Base-by-base conservation (phyloP, 495 filamentous ascomycete species). In the Trichoderma virens region DNA sequence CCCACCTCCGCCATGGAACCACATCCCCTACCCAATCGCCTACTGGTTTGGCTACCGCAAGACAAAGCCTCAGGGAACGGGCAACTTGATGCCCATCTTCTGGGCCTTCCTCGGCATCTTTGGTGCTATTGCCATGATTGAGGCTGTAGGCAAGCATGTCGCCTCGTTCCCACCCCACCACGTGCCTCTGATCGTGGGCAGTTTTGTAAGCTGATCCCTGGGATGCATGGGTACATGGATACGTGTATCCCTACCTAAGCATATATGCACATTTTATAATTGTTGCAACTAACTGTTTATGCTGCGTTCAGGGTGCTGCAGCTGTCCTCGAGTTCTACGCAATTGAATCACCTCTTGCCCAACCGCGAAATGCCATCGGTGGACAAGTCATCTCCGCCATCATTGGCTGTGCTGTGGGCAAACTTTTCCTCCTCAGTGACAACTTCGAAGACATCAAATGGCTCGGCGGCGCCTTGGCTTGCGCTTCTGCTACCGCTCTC, bases 321-420 rank as follows among this genome's bases (percentile, higher is more conserved):
- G 86, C 87, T 18, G 83, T 90, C n/a, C 78, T 91, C 63, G 76
- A 88, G 68, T 90, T 86, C 73, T 79, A 82, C 34, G 77, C 81
- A 39, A 85, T 92, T 67, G 80, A 86, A 14, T 90, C 88, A 0
- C 90, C 90, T 8, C 82, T 94, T 31, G 82, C 89, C 0, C 90
- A 93, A 67, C 90, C 90, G 0, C 86, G 90, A 11, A 90, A 88
- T 67, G 77, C 82, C 3, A 73, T 94, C 32, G 64, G 89, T n/a
- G 86, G 88, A 25, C 89, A 93, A 67, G 32, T 87, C n/a, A 74
- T 93, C 64, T 78, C 85, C 4, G 84, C 88, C 20, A n/a, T 86
- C 16, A 76, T 88, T 34, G 90, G 89, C 9, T 79, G 90, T 3
- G 73, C 72, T 2, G 80, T 90, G 28, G 79, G 85, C 18, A 93